These are phyloP conservation scores for Fonsecaea nubica DNA, from an alignment of 2,329 filamentous ascomycete species.

Conservation along the genomic window DNA sequence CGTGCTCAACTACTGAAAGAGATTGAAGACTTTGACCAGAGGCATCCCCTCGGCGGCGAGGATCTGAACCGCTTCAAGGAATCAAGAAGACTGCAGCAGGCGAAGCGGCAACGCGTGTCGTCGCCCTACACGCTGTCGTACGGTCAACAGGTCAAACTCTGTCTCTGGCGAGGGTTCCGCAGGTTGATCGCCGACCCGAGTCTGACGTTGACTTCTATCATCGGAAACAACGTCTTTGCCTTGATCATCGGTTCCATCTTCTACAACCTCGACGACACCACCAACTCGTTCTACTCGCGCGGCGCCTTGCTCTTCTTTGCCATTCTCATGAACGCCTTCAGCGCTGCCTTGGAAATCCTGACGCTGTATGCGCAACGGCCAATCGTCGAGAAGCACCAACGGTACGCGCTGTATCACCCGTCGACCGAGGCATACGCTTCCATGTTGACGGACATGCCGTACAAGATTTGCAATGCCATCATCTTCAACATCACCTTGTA, in stretches of 20 bases:
- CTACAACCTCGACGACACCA: conserved; percentile 66
- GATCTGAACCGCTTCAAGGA: conserved; percentile 50
- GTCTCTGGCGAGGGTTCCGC: conserved; percentile 67
- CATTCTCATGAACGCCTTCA: conserved; percentile 66
- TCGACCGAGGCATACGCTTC: conserved; percentile 86
- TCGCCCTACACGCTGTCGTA: conserved; percentile 66
- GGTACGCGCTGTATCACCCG: conserved; percentile 88
- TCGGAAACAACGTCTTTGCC: conserved; percentile 63
- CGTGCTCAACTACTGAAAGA: conserved; percentile 51
- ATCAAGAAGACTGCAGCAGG: conserved; percentile 52
- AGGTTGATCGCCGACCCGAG: conserved; percentile 70
- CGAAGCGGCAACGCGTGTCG: conserved; percentile 53
- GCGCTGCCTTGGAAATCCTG: conserved; percentile 72
- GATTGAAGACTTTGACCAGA: conserved; percentile 53
- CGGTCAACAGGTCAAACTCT: conserved; percentile 61
- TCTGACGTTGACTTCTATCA: conserved; percentile 68
- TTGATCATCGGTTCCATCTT: conserved; percentile 71
- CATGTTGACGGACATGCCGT: conserved; percentile 85
- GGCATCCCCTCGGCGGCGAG: conserved; percentile 53
- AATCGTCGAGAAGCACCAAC: conserved; percentile 87
- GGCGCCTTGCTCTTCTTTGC: conserved; percentile 70
- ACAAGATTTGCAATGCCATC: conserved; percentile 76
- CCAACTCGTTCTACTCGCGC: conserved; percentile 68
- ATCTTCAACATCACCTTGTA: conserved; percentile 82
- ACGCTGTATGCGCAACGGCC: conserved; percentile 85